Evolutionary conservation across 140 eudicot genomes (phyloP), one percentile per base, ranked within the genome.

Genomic region (Erigeron philadelphicus): DNA sequence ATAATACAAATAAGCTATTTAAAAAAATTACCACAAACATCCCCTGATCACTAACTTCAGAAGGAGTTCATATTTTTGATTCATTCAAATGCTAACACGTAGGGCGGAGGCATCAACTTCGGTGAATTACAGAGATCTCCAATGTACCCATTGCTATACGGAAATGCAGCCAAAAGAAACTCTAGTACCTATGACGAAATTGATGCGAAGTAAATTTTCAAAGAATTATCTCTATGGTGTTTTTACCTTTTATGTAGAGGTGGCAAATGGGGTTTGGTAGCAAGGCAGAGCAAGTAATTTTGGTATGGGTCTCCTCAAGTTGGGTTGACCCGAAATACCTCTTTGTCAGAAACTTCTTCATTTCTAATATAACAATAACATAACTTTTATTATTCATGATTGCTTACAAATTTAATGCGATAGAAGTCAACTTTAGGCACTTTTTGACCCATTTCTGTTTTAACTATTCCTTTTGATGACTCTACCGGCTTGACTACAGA

Each of bases 61-160:
- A 54, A 54, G 2, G 60, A 16, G 8, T 54, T 54, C 16, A 15
- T 8, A 3, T 31, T 31, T 61, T 38, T 38, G 10, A 13, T 61
- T 61, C 9, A 54, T 54, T 61, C 47, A 35, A 61, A 13, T 35
- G 41, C 67, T 61, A 11, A 70, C 11, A 17, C 21, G 16, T 44
- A 87, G 97, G 97, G 95, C 35, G 96, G 95, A 77, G 90, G 87
- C 58, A 80, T 88, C 54, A 84, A 84, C 73, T 88, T 86, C 47
- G 84, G 87, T 13, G 55, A 79, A 31, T 68, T 88, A 21, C 13
- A 79, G 13, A 83, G 68, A 46, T 74, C 87, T 47, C 84, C 96
- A 0, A 64, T 58, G 5, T 84, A 91, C 74, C 80, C 81, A 0
- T 68, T 91, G 64, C 75, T 79, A 50, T 72, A 70, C 40, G 92